Evolutionary conservation across 2,329 filamentous ascomycete species (phyloP).

Genomic region (Xylaria sp.): DNA sequence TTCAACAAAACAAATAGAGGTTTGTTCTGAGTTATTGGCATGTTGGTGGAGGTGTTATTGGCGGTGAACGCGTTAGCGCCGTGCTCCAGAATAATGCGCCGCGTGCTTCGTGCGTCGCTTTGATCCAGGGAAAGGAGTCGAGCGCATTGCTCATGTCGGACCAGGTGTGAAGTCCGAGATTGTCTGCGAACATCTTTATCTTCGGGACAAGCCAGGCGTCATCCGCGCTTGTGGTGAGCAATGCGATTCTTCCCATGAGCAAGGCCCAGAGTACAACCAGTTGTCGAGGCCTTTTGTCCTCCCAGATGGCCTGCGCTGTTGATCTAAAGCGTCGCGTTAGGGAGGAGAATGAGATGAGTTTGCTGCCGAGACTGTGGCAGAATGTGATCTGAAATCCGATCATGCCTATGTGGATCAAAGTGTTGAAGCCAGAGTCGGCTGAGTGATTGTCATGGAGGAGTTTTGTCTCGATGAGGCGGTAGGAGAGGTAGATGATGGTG

Average conservation of each 20-base stretch:
- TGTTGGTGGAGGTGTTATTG: too few relatives aligned
- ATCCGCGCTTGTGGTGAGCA: conserved; percentile 2
- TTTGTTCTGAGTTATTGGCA: too few relatives aligned
- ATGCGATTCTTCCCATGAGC: conserved; percentile 9
- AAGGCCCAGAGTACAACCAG: conserved; percentile 14
- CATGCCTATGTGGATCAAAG: conserved; percentile 5
- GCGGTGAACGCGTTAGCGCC: neutral
- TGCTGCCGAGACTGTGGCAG: conserved; percentile 11
- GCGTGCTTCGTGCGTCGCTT: conserved; percentile 7
- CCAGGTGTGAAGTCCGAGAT: conserved; percentile 9
- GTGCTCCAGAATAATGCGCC: conserved; percentile 12
- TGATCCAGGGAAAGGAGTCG: conserved; percentile 14
- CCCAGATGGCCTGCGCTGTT: too few relatives aligned
- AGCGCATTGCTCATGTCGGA: conserved; percentile 4
- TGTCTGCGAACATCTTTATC: conserved; percentile 1
- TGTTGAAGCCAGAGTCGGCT: neutral
- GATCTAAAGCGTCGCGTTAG: too few relatives aligned
- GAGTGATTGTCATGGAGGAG: neutral
- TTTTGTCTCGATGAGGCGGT: conserved; percentile 10
- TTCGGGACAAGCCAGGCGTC: conserved; percentile 12
- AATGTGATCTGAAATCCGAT: conserved; percentile 12
- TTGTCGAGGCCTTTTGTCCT: neutral
- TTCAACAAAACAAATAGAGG: too few relatives aligned
- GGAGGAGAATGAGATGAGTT: conserved; percentile 1
- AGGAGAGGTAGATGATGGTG: conserved; percentile 9